These are phyloP conservation scores for Spiraea crenata DNA, from an alignment of 331 rosid genomes.

Conservation along the genomic window DNA sequence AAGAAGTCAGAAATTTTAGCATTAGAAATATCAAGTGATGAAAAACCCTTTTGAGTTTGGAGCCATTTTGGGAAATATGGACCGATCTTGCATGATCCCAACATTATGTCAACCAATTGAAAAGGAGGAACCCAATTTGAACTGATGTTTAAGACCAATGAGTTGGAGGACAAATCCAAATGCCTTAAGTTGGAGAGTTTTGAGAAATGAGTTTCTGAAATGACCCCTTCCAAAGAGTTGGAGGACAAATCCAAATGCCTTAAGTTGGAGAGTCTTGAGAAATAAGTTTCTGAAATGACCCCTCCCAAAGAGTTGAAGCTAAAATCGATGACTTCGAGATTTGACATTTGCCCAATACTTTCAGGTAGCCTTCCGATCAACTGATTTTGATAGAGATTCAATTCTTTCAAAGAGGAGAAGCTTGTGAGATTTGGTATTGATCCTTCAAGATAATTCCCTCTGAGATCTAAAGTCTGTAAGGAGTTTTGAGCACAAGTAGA, in stretches of 20 bases:
- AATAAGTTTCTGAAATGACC: constrained; percentile 1
- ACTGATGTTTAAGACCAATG: background rate
- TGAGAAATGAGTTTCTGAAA: no score
- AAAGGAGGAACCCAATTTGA: constrained; percentile 8
- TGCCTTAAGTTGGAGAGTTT: no score
- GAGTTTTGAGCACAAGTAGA: no score
- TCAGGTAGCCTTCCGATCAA: background rate
- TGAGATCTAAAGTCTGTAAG: no score
- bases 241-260: background rate
- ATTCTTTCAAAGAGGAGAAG: no score
- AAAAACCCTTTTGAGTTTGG: background rate
- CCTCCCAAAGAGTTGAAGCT: background rate
- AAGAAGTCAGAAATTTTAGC: background rate
- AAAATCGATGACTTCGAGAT: background rate
- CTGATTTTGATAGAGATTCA: no score
- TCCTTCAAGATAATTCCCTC: no score
- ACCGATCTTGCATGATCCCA: background rate
- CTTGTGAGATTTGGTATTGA: no score
- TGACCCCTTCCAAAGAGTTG: no score
- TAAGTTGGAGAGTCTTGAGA: background rate
- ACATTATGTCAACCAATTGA: rapidly evolving
- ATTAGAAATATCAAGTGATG: background rate
- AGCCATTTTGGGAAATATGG: background rate
- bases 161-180: no score
- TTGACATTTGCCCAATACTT: background rate